These are phyloP conservation scores for Ophiostoma ulmi DNA, from an alignment of 2,329 filamentous ascomycete species.

Conservation along the genomic window DNA sequence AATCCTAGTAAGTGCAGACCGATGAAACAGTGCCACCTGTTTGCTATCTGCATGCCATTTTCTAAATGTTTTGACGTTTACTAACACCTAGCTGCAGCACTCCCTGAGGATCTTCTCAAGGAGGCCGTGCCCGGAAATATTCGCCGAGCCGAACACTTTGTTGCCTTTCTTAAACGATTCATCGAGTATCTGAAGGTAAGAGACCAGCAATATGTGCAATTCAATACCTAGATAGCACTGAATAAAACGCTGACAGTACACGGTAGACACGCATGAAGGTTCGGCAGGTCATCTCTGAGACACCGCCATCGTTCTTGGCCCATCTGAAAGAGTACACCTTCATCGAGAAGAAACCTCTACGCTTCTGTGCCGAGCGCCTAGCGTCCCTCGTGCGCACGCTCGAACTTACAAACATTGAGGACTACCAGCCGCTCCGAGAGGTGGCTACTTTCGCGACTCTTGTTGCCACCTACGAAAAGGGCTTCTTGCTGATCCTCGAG, in stretches of 20 bases:
- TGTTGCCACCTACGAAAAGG: slow-evolving; percentile 93
- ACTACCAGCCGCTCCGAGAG: slow-evolving; percentile 94
- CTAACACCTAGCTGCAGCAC: slow-evolving; percentile 41
- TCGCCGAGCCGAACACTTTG: slow-evolving; percentile 88
- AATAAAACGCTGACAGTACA: not conserved
- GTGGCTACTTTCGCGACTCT: slow-evolving; percentile 96
- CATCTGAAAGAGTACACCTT: slow-evolving; percentile 95
- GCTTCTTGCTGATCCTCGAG: slow-evolving; percentile 92
- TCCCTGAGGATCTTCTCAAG: slow-evolving; percentile 89
- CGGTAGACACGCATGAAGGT: slow-evolving; percentile 94
- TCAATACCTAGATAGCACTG: not conserved
- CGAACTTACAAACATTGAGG: slow-evolving; percentile 95
- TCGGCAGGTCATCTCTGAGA: slow-evolving; percentile 93
- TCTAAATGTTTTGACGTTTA: not conserved
- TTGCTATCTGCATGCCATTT: too few relatives aligned
- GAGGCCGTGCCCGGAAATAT: slow-evolving; percentile 98
- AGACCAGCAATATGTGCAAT: not conserved
- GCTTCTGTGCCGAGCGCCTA: slow-evolving; percentile 90
- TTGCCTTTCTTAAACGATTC: slow-evolving; percentile 90
- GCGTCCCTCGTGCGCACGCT: slow-evolving; percentile 92
- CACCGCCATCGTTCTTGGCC: slow-evolving; percentile 84
- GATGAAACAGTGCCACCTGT: not conserved
- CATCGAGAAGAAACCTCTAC: slow-evolving; percentile 90
- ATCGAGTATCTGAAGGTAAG: slow-evolving; percentile 85
- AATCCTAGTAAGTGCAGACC: slow-evolving; percentile 57